Percentiles rank a stretch among this genome's conserved stretches.
Evolutionary conservation across 2,329 filamentous ascomycete species (phyloP).

Genomic region (Talaromyces sp.): DNA sequence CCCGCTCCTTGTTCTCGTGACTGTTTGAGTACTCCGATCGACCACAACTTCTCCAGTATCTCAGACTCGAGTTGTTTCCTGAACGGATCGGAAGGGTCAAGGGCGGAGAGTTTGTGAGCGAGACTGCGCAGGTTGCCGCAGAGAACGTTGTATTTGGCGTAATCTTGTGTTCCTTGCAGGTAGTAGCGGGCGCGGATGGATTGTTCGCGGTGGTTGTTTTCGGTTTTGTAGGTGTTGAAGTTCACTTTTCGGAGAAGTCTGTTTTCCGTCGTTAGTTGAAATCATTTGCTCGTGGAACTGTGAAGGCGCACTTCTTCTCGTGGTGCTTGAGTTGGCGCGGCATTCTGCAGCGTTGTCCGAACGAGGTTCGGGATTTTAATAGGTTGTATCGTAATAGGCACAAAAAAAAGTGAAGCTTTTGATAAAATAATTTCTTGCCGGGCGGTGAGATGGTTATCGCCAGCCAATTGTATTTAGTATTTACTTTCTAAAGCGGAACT

Average conservation of each 20-base stretch:
- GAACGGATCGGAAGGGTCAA: conserved; percentile 72
- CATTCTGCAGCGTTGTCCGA: conserved; percentile 54
- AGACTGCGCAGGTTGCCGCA: conserved; percentile 83
- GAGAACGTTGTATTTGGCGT: conserved; percentile 63
- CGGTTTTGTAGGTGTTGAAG: conserved; percentile 89
- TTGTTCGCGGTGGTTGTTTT: conserved; percentile 80
- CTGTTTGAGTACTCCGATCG: conserved; percentile 78
- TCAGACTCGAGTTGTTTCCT: conserved; percentile 81
- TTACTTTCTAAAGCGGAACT: neutral
- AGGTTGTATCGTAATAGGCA: neutral
- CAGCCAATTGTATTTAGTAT: neutral
- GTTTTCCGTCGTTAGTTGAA: neutral
- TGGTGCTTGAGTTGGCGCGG: conserved; percentile 95
- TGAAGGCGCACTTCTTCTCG: conserved; percentile 68
- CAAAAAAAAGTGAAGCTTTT: neutral
- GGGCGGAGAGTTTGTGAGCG: conserved; percentile 78
- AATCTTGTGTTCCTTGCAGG: conserved; percentile 85
- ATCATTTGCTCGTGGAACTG: neutral
- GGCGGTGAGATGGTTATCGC: conserved; percentile 3
- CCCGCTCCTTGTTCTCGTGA: conserved; percentile 72
- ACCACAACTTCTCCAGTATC: conserved; percentile 84
- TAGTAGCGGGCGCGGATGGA: conserved; percentile 78
- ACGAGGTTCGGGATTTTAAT: neutral
- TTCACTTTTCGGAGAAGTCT: conserved; percentile 82
- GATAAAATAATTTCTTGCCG: conserved; percentile 10